Conservation (phyloP, 2,329 filamentous ascomycete species). For the Aspergillus sp. region DNA sequence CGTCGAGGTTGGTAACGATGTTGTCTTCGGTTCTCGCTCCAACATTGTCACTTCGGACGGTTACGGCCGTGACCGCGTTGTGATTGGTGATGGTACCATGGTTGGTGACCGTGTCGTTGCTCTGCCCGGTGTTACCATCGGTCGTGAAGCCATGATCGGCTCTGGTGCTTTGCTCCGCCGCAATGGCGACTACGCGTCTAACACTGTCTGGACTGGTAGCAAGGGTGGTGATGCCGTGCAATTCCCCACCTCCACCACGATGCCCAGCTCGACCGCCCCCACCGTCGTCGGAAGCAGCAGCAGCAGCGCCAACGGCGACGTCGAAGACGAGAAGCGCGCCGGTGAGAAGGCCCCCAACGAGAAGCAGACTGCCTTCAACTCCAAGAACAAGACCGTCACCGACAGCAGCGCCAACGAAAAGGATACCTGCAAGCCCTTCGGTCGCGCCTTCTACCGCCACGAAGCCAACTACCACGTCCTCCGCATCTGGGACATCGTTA, state of each 20-base stretch:
- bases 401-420: constrained; percentile 2
- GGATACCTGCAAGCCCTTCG: constrained; percentile 42
- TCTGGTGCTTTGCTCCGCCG: constrained; percentile 48
- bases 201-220: constrained; percentile 48
- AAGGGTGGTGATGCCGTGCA: constrained; percentile 47
- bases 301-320: constrained; percentile 1
- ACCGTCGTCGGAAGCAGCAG: constrained; percentile 10
- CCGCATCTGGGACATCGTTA: constrained; percentile 42
- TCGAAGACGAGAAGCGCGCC: constrained; percentile 1
- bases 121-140: constrained; percentile 47
- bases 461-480: constrained; percentile 47
- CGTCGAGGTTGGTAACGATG: constrained; percentile 51
- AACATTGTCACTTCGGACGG: constrained; percentile 50
- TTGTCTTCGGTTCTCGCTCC: constrained; percentile 54
- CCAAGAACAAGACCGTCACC: not conserved
- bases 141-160: constrained; percentile 46
- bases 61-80: constrained; percentile 42
- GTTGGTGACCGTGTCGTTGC: constrained; percentile 51
- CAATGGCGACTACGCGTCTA: constrained; percentile 38
- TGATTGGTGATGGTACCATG: constrained; percentile 47
- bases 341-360: constrained; percentile 8
- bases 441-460: constrained; percentile 49
- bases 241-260: constrained; percentile 22
- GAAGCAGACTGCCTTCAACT: not conserved
- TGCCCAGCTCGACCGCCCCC: constrained; percentile 8